phyloP scores from a whole-genome alignment of 169 alveolate species.

The Cryptosporidium andersoni region DNA sequence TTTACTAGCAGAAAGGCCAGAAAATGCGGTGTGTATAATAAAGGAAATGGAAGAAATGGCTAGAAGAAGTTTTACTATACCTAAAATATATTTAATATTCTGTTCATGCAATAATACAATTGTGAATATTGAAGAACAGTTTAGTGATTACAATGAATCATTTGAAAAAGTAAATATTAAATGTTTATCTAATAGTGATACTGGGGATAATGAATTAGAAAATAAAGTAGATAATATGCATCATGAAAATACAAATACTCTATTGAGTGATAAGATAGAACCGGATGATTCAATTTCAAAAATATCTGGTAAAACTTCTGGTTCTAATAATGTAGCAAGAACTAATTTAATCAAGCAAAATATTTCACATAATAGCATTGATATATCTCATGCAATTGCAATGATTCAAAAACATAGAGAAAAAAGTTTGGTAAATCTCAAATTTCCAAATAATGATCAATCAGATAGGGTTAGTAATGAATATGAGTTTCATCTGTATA shows the following conservation, averaged over 20 bases:
- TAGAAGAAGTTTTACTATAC: constrained; percentile 28
- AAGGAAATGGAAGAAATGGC: constrained; percentile 60
- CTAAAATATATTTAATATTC: constrained; percentile 45
- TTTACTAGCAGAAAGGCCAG: constrained; percentile 6
- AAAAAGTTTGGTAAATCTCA: constrained; percentile 13
- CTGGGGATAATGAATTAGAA: background rate
- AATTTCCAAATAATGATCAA: background rate
- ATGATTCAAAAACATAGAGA: constrained; percentile 53
- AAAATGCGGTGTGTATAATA: constrained; percentile 3
- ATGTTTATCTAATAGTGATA: background rate
- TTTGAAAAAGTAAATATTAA: background rate
- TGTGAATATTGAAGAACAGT: constrained; percentile 59
- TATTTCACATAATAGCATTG: constrained; percentile 16
- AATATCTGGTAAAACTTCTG: constrained; percentile 29
- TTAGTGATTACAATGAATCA: background rate
- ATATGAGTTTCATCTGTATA: background rate
- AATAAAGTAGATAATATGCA: background rate
- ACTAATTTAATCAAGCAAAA: constrained; percentile 53
- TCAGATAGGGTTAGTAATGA: background rate
- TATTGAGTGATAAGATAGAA: background rate
- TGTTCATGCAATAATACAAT: constrained; percentile 49
- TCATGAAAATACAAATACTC: constrained; percentile 1
- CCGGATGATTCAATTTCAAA: constrained; percentile 65
- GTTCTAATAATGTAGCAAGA: constrained; percentile 33
- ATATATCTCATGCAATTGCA: constrained; percentile 64